Evolutionary conservation across 192 early-diverging fungal species (phyloP).

Genomic region (Phycomyces blakesleeanus): DNA sequence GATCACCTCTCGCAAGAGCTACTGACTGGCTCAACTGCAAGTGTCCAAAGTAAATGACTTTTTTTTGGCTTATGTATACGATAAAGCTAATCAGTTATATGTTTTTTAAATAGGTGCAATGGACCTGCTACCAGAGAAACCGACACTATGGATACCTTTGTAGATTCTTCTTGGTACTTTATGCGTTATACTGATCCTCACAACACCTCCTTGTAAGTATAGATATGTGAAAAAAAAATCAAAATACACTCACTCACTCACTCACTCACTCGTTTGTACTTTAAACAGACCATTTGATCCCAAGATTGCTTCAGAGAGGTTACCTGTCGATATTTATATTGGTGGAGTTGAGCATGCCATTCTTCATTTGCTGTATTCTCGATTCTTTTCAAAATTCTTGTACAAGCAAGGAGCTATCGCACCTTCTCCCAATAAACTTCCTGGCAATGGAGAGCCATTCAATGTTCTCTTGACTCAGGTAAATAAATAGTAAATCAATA

Average conservation of each 20-base stretch:
- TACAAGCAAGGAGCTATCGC: slow-evolving; percentile 53
- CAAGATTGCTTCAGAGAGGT: slow-evolving; percentile 42
- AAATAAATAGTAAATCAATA: neutral
- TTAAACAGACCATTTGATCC: slow-evolving; percentile 47
- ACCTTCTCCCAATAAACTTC: slow-evolving; percentile 34
- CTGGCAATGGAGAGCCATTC: slow-evolving; percentile 79
- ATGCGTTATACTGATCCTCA: slow-evolving; percentile 78
- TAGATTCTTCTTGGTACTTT: slow-evolving; percentile 98
- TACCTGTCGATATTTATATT: slow-evolving; percentile 92
- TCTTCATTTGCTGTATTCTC: slow-evolving; percentile 89
- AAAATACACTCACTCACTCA: no score
- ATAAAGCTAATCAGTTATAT: neutral
- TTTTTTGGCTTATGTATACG: no score
- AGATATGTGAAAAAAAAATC: no score
- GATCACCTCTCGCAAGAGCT: slow-evolving; percentile 61
- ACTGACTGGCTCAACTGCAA: slow-evolving; percentile 69
- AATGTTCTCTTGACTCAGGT: slow-evolving; percentile 76
- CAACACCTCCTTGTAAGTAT: slow-evolving; percentile 49
- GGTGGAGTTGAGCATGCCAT: slow-evolving; percentile 95
- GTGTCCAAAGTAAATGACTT: slow-evolving; percentile 72
- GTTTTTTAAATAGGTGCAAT: slow-evolving; percentile 50
- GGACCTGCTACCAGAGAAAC: slow-evolving; percentile 74
- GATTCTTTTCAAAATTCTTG: slow-evolving; percentile 86
- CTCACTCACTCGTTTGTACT: neutral
- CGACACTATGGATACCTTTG: slow-evolving; percentile 98